phyloP scores from a whole-genome alignment of 495 filamentous ascomycete species.

The Xylaria bambusicola region DNA sequence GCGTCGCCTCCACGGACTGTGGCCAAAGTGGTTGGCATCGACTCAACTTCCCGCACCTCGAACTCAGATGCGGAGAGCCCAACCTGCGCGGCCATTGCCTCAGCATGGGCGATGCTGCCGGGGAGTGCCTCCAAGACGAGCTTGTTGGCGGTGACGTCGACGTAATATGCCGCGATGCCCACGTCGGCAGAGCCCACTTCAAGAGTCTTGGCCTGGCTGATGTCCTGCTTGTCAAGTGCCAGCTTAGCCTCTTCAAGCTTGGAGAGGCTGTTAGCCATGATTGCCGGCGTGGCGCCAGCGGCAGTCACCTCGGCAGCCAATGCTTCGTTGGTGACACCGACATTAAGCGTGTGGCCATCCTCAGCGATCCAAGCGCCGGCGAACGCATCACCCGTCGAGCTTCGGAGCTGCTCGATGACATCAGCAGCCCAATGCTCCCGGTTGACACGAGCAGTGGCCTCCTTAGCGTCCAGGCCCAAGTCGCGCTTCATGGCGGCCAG shows the following conservation, averaged over 20 bases:
- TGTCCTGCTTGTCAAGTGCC: constrained; percentile 29
- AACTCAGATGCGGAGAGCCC: constrained; percentile 29
- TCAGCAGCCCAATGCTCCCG: constrained; percentile 24
- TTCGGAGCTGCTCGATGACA: constrained; percentile 29
- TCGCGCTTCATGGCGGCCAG: constrained; percentile 33
- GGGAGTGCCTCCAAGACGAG: constrained; percentile 28
- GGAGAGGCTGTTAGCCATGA: constrained; percentile 29
- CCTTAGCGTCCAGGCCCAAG: constrained; percentile 28
- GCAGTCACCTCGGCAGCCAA: constrained; percentile 27
- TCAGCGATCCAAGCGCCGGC: constrained; percentile 31
- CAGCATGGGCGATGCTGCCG: constrained; percentile 28
- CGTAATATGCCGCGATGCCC: constrained; percentile 31
- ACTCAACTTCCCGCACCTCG: constrained; percentile 25
- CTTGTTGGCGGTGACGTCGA: constrained; percentile 31
- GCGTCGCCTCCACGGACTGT: constrained; percentile 26
- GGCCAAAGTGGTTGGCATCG: constrained; percentile 29
- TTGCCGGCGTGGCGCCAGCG: constrained; percentile 27
- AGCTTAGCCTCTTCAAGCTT: constrained; percentile 30
- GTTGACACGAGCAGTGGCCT: constrained; percentile 29
- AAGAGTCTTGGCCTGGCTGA: constrained; percentile 29
- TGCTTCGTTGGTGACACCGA: constrained; percentile 27
- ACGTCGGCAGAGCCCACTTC: constrained; percentile 16
- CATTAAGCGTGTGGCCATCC: constrained; percentile 26
- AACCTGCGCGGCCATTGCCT: constrained; percentile 27
- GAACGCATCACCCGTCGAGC: constrained; percentile 24